Conservation (phyloP, 495 filamentous ascomycete species). For the Penicillium riverlandense region DNA sequence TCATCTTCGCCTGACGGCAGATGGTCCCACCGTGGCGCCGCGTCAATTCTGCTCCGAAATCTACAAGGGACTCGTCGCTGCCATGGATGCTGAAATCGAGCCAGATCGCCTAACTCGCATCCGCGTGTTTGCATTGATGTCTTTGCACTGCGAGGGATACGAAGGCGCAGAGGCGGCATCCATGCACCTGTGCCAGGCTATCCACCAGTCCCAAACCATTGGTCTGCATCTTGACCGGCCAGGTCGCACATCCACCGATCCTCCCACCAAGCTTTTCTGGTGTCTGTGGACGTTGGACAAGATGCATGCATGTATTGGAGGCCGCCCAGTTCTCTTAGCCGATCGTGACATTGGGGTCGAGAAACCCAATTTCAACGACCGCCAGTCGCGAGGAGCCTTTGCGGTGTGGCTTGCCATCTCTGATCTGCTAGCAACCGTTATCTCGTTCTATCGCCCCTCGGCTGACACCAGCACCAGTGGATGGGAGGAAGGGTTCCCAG, state of each 20-base stretch:
- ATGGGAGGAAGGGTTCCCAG: constrained; percentile 52
- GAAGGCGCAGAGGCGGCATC: constrained; percentile 41
- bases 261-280: constrained; percentile 53
- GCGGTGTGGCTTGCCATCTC: constrained; percentile 47
- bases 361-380: constrained; percentile 11
- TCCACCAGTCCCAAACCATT: constrained; percentile 58
- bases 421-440: constrained; percentile 54
- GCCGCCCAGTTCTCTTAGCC: constrained; percentile 57
- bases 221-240: constrained; percentile 53
- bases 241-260: constrained; percentile 23
- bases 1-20: constrained; percentile 22
- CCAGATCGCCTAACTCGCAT: constrained; percentile 37
- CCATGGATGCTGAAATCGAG: constrained; percentile 35
- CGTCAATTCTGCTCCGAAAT: constrained; percentile 32
- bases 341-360: constrained; percentile 53
- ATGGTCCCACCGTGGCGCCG: constrained; percentile 15
- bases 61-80: constrained; percentile 29
- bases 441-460: constrained; percentile 58
- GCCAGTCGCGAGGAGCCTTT: constrained; percentile 27
- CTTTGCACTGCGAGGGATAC: constrained; percentile 37
- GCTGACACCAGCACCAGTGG: constrained; percentile 35
- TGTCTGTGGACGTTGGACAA: constrained; percentile 63
- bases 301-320: constrained; percentile 54
- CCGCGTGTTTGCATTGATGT: constrained; percentile 37
- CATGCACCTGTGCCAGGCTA: constrained; percentile 37